Evolutionary conservation across 176 grass and related monocot species (phyloP), one percentile per base, ranked within the genome.

Genomic region (Oryza meyeriana): DNA sequence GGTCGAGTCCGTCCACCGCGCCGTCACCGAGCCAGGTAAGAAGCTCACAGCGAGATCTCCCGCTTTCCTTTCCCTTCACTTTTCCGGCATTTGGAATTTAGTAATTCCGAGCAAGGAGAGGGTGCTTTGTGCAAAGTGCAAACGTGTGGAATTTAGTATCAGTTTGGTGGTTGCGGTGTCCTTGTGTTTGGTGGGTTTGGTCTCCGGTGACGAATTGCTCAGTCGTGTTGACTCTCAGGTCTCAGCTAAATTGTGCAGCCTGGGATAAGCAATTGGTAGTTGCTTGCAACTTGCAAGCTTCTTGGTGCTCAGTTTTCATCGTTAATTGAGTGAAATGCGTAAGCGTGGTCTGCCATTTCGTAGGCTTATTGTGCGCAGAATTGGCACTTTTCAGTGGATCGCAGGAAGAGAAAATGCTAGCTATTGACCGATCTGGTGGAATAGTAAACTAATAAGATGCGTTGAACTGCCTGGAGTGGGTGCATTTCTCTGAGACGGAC

Each of bases 1-100:
- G 92, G 92, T 94, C 47, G 89, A 94, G 74, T 92, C 92, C 84
- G 73, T 94, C 45, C 73, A 91, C 84, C 45, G 64, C 48, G 92
- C 72, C 26, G 76, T 84, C 78, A 82, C 88, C 40, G 44, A 72
- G 10, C 29, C 68, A 6, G 92, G 92, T 91, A 78, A 87, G 35
- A 36, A 6, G 72, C 73, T 16, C 3, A 22, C 48, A 14, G 1
- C 71, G 4, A 85, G 70, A 75, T 64, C 76, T 22, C 70, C 1
- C 64, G 4, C 20, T 13, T 18, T 5, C 2, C 48, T 8, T 12
- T 12, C 18, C 24, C 71, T 35, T 62, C 61, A 10, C 33, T 12
- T 12, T 6, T 55, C 52, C 11, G 6, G 25, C 24, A 29, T 71
- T 45, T 3, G 12, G 42, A 40, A 83, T 74, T 76, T 58, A 8